These are phyloP conservation scores for Rosa persica DNA, from an alignment of 306 rosid genomes.

Conservation along the genomic window DNA sequence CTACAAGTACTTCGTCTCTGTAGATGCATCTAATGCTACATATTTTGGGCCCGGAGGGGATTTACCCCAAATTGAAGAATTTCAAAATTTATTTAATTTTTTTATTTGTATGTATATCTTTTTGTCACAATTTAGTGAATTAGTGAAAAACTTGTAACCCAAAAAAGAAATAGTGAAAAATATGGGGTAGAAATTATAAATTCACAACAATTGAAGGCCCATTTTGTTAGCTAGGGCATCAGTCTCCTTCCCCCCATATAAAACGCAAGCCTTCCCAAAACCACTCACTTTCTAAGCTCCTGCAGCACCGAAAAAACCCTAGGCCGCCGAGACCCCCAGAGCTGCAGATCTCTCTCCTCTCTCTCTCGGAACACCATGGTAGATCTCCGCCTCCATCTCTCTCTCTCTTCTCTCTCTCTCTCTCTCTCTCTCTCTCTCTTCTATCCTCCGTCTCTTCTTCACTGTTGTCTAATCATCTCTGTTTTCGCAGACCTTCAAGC, in stretches of 20 bases:
- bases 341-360: slow-evolving; percentile 14
- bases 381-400: background rate
- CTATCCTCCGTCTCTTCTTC: no score
- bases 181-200: background rate
- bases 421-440: background rate
- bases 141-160: no score
- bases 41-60: no score
- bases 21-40: no score
- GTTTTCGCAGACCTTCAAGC: slow-evolving; percentile 72
- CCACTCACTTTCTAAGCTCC: background rate
- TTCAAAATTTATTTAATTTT: no score
- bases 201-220: background rate
- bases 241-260: background rate
- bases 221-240: background rate
- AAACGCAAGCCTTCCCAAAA: background rate
- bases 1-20: no score
- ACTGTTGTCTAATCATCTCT: background rate
- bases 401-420: background rate
- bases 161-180: no score
- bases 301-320: slow-evolving; percentile 8
- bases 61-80: no score
- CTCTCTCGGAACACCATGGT: slow-evolving; percentile 37
- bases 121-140: background rate
- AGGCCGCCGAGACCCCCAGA: background rate
- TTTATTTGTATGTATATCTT: no score